These are phyloP conservation scores for Heritiera fomes DNA, from an alignment of 345 rosid species.

Conservation along the genomic window DNA sequence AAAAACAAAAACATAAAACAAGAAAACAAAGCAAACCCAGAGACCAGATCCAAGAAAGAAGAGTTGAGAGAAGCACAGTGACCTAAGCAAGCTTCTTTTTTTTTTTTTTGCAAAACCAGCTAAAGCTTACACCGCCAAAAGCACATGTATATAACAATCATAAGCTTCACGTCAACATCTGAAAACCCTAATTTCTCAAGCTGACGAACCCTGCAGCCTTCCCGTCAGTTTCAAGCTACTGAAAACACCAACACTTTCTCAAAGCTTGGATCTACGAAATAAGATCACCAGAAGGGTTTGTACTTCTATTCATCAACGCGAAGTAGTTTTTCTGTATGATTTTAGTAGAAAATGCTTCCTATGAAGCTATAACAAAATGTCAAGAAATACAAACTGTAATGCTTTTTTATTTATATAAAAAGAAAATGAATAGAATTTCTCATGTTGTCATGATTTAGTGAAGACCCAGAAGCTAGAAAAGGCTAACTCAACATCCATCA, in stretches of 20 bases:
- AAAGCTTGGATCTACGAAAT: constrained; percentile 12
- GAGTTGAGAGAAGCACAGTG: not conserved
- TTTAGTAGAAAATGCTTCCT: not conserved
- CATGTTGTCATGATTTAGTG: not conserved
- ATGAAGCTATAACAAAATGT: not conserved
- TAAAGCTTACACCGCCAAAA: not conserved
- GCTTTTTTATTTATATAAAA: not conserved
- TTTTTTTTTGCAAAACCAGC: not conserved
- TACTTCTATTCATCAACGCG: not conserved
- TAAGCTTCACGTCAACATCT: constrained; percentile 34
- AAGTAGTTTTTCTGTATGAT: not conserved
- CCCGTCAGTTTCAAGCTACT: constrained; percentile 9
- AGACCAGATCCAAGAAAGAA: not conserved
- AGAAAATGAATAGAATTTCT: not conserved
- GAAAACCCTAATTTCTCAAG: constrained; percentile 43
- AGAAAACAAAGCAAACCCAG: not conserved
- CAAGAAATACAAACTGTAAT: not conserved
- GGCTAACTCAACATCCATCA: not conserved
- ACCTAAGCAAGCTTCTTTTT: not conserved
- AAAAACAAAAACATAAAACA: not conserved
- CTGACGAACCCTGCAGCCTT: not conserved
- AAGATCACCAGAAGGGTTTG: not conserved
- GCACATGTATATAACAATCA: constrained; percentile 5
- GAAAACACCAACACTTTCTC: not conserved
- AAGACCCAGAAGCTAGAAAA: not conserved